phyloP scores from a whole-genome alignment of 768 basidiomycete species.

The Podaxis pistillaris region DNA sequence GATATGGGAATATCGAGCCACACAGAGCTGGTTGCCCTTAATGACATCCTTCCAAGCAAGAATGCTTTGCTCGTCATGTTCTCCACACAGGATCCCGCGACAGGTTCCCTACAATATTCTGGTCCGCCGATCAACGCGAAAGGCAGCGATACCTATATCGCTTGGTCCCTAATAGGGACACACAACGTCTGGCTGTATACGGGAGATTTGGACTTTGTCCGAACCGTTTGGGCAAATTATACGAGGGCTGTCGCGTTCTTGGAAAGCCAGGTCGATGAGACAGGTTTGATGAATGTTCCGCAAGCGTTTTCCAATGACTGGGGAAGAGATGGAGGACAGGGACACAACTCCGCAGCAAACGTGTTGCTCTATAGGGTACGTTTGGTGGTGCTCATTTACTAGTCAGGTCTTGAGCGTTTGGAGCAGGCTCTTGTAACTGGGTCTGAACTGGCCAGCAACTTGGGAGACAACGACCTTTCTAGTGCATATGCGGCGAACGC shows the following conservation, averaged over 20 bases:
- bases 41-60: slow-evolving; percentile 36
- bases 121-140: slow-evolving; percentile 12
- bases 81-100: slow-evolving; percentile 38
- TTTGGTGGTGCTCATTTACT: background rate
- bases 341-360: slow-evolving; percentile 47
- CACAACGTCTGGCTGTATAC: slow-evolving; percentile 45
- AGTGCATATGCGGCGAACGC: slow-evolving; percentile 30
- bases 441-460: slow-evolving; percentile 31
- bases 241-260: slow-evolving; percentile 36
- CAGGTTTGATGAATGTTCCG: slow-evolving; percentile 40
- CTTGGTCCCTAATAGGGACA: slow-evolving; percentile 47
- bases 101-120: slow-evolving; percentile 13
- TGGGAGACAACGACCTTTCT: slow-evolving; percentile 26
- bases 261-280: slow-evolving; percentile 38
- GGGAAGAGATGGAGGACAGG: slow-evolving; percentile 45
- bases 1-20: slow-evolving; percentile 44
- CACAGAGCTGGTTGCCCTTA: slow-evolving; percentile 33
- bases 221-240: slow-evolving; percentile 44
- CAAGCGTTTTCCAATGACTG: slow-evolving; percentile 44
- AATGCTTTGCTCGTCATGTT: slow-evolving; percentile 51
- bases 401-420: background rate
- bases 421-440: slow-evolving; percentile 32
- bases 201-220: slow-evolving; percentile 43
- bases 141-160: slow-evolving; percentile 41
- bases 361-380: slow-evolving; percentile 41